Percentiles rank a stretch among this genome's conserved stretches.
Evolutionary conservation across 257 asterid species (phyloP).

Genomic region (Gardenia jasminoides): DNA sequence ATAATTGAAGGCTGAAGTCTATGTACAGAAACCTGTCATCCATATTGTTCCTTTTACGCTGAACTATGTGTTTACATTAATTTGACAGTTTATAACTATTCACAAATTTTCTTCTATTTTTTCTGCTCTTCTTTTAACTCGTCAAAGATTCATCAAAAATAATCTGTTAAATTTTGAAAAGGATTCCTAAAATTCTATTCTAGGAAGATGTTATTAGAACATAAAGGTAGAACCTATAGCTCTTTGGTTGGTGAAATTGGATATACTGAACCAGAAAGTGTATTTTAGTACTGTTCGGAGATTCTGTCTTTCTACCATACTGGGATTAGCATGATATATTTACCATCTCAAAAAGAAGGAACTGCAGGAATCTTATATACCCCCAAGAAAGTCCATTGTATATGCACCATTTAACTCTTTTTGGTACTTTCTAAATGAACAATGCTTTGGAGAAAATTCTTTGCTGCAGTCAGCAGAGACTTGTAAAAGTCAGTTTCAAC

Average conservation of each 20-base stretch:
- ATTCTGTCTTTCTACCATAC: background rate
- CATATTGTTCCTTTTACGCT: background rate
- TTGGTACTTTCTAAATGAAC: background rate
- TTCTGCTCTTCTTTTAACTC: too few species aligned
- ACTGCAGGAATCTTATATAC: background rate
- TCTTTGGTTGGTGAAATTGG: constrained; percentile 1
- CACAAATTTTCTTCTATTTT: background rate
- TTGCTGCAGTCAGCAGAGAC: background rate
- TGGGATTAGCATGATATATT: background rate
- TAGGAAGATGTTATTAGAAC: background rate
- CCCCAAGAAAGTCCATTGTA: background rate
- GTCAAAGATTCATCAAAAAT: background rate
- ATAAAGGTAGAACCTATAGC: background rate
- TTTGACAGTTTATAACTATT: background rate
- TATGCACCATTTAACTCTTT: background rate
- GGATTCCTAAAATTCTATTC: background rate
- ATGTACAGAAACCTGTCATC: background rate
- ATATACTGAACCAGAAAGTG: background rate
- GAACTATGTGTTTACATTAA: background rate
- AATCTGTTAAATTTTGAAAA: background rate
- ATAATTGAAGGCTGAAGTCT: background rate
- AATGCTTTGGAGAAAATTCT: background rate
- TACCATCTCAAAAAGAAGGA: background rate
- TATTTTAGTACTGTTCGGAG: background rate
- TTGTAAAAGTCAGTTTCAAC: background rate